These are phyloP conservation scores for Gracilaria gracilis DNA, from an alignment of 23 red algal species.

Conservation along the genomic window DNA sequence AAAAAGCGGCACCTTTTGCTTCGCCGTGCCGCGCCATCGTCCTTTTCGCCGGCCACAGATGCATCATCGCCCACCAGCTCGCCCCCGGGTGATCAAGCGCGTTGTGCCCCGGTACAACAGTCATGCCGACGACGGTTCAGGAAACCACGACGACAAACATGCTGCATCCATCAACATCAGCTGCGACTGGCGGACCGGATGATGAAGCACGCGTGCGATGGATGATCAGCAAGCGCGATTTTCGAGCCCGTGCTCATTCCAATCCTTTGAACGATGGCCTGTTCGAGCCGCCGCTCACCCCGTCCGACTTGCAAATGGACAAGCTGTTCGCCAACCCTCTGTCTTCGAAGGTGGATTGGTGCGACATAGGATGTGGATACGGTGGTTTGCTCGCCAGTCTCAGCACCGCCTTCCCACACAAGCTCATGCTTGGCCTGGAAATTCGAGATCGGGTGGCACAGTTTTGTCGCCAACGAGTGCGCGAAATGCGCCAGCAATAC, in stretches of 20 bases:
- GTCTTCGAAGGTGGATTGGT: conserved; percentile 58
- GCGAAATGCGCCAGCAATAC: conserved; percentile 65
- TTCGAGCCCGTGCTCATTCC: conserved; percentile 90
- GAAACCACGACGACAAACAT: not conserved
- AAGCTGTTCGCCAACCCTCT: conserved; percentile 36
- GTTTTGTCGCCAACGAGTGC: conserved; percentile 59
- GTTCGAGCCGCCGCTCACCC: conserved; percentile 77
- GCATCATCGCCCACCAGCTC: too few species aligned
- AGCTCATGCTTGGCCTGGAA: conserved; percentile 89
- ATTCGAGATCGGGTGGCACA: conserved; percentile 87
- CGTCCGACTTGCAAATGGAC: conserved; percentile 43
- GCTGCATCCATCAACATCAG: not conserved
- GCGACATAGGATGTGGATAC: conserved; percentile 95
- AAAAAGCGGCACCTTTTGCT: not conserved
- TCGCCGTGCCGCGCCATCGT: not conserved
- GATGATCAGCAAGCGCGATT: conserved; percentile 80
- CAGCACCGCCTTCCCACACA: conserved; percentile 62
- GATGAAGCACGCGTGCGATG: conserved; percentile 26
- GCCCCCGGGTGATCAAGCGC: too few species aligned
- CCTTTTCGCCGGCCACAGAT: too few species aligned
- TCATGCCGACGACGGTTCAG: not conserved
- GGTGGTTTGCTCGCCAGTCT: conserved; percentile 87
- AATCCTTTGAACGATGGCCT: conserved; percentile 92
- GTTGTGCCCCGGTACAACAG: not conserved
- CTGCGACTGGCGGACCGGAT: not conserved